Base-by-base conservation (phyloP, 495 filamentous ascomycete species). In the Aspergillus bridgeri region DNA sequence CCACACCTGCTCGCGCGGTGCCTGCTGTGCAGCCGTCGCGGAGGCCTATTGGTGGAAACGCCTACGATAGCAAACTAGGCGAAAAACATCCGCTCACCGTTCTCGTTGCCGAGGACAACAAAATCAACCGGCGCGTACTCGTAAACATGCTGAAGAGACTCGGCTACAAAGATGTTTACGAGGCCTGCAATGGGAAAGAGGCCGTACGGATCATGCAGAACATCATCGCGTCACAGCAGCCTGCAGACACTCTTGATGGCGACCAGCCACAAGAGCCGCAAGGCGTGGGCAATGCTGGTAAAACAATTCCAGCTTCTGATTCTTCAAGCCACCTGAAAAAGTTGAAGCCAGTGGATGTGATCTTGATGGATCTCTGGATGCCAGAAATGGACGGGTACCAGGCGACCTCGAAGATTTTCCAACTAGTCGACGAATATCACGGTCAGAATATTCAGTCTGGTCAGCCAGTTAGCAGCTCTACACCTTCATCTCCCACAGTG, bases 281-380 rank as follows among this genome's bases (percentile, higher is more conserved):
- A 9, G 27, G 18, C n/a, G 48, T 53, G 17, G 54, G 44, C 27
- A 50, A 25, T 8, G 23, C 50, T 2, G 60, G 48, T 19, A 46
- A 59, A 52, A 58, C 19, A 44, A n/a, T n/a, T n/a, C n/a, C 60
- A 21, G 33, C 60, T 2, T 59, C 60, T 46, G 56, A 66, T 33
- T 51, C 53, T 54, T 62, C 48, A 5, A 54, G 27, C 18, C 57
- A 51, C n/a, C 43, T 27, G 46, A 59, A 65, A 46, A 71, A 65
- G 54, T 48, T 72, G 24, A 79, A 75, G 53, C 62, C 74, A 5
- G 83, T 91, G 57, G 83, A 91, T 65, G 78, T 88, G 1, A 77
- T 92, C 20, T 69, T 91, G 24, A 92, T 92, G 89, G 89, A 92
- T 69, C 79, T 92, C 6, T 92, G 89, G 89, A 92, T 92, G 89